A percentile compares a stretch with the other conserved stretches of the same genome.
phyloP scores from a whole-genome alignment of 768 basidiomycete genomes.

The Collybia sp. region DNA sequence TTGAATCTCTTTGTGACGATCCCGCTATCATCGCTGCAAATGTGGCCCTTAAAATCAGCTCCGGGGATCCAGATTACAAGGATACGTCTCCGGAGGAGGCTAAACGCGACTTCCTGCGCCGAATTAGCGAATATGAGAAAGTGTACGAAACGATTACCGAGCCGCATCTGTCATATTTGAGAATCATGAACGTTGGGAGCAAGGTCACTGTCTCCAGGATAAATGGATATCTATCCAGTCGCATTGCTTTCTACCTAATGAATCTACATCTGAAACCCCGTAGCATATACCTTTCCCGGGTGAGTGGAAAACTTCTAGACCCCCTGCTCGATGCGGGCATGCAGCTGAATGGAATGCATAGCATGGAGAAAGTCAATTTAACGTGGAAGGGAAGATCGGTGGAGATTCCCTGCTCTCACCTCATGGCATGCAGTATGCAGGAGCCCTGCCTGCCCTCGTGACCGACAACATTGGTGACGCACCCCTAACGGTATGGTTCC shows the following conservation, averaged over 20 bases:
- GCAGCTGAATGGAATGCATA: constrained; percentile 21
- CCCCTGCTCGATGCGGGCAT: too few relatives aligned
- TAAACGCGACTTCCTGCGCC: constrained; percentile 82
- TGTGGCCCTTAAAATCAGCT: constrained; percentile 91
- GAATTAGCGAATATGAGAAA: constrained; percentile 91
- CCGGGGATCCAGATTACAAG: constrained; percentile 97
- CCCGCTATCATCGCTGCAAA: constrained; percentile 93
- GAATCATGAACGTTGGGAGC: constrained; percentile 90
- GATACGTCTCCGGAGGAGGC: constrained; percentile 82
- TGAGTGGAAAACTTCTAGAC: constrained; percentile 29
- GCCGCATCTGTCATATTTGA: constrained; percentile 83
- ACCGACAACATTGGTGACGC: constrained; percentile 88
- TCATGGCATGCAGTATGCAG: constrained; percentile 81
- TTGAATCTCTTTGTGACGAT: constrained; percentile 94
- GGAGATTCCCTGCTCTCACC: constrained; percentile 90
- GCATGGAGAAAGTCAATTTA: constrained; percentile 98
- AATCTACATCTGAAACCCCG: constrained; percentile 96
- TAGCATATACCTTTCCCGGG: constrained; percentile 93
- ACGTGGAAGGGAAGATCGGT: constrained; percentile 94
- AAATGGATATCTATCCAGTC: constrained; percentile 92
- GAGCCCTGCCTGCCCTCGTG: constrained; percentile 82
- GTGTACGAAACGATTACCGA: constrained; percentile 96
- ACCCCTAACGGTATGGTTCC: constrained; percentile 61
- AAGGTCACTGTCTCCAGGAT: constrained; percentile 85
- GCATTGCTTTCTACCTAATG: constrained; percentile 98